phyloP scores from a whole-genome alignment of 768 basidiomycete genomes.

The Phaffia australis region DNA sequence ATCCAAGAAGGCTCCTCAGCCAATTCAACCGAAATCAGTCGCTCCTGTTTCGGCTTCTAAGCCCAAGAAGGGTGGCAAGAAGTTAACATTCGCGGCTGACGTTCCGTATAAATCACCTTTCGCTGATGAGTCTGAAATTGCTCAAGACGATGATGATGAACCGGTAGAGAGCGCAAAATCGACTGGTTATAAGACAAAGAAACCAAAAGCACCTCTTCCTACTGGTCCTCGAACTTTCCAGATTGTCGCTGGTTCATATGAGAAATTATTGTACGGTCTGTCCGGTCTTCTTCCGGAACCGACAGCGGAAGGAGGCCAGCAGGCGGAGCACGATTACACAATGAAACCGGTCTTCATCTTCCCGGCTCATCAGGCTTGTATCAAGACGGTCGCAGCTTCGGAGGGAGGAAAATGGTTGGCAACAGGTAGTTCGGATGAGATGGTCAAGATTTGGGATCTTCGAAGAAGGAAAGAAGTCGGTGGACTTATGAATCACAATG shows the following conservation, averaged over 20 bases:
- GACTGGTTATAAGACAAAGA: neutral
- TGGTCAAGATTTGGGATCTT: slow-evolving; percentile 94
- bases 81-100: neutral
- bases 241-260: slow-evolving; percentile 85
- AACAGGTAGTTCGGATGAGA: slow-evolving; percentile 90
- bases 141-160: neutral
- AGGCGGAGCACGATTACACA: slow-evolving; percentile 29
- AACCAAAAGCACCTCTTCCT: slow-evolving; percentile 1
- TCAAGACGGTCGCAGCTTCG: slow-evolving; percentile 79
- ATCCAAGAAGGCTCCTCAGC: neutral
- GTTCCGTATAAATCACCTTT: slow-evolving; percentile 2
- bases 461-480: slow-evolving; percentile 85
- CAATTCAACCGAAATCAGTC: neutral
- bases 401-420: slow-evolving; percentile 91
- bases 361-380: slow-evolving; percentile 87
- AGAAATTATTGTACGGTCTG: slow-evolving; percentile 86
- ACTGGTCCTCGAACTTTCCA: slow-evolving; percentile 51
- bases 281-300: slow-evolving; percentile 46
- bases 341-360: slow-evolving; percentile 86
- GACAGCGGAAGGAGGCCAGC: slow-evolving; percentile 25
- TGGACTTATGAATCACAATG: slow-evolving; percentile 87
- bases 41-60: neutral
- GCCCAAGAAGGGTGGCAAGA: slow-evolving; percentile 12
- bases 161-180: neutral
- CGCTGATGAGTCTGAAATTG: slow-evolving; percentile 1